Base-by-base conservation (phyloP, 257 asterid species). In the Jaltomata sinuosa region DNA sequence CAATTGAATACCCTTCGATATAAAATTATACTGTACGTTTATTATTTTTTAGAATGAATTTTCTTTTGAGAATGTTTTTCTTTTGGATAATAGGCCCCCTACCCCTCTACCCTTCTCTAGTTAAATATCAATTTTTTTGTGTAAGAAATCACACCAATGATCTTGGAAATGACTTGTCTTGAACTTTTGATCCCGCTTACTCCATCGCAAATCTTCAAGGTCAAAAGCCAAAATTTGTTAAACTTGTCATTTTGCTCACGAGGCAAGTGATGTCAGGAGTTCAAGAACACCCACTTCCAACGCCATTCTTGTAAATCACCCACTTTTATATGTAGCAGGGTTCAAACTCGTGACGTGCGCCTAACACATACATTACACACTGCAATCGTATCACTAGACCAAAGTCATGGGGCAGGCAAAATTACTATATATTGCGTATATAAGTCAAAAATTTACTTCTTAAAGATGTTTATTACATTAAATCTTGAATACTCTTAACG, bases 191-290 rank as follows among this genome's bases (percentile, higher is more conserved):
- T 15, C 2, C 6, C 8, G 6, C 6, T 14, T 29, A 62, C 8
- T 6, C 16, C 40, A 27, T 1, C 1, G 0, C 1, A 52, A 52
- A 16, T 5, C 3, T 52, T 18, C 1, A 64, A 29, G 40, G n/a
- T 3, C 72, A 29, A 64, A 65, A 15, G 22, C 3, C 74, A 65
- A 19, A 54, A 31, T 10, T 11, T 11, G 21, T 27, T 61, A 27
- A 61, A 12, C 36, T 62, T 29, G 38, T 27, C 27, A 62, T 62
- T 6, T 27, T 27, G 38, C 29, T 12, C 4, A 62, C 27, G 36
- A 27, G 0, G 0, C 4, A 8, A 61, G 0, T 10, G 1, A 61
- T 3, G 34, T 27, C 0, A 62, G 27, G 12, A 64, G 40, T 14
- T 29, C 0, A 14, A 15, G 40, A 64, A 11, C 40, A 64, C 11